These are phyloP conservation scores for Quercus glauca DNA, from an alignment of 306 rosid species.

Conservation along the genomic window DNA sequence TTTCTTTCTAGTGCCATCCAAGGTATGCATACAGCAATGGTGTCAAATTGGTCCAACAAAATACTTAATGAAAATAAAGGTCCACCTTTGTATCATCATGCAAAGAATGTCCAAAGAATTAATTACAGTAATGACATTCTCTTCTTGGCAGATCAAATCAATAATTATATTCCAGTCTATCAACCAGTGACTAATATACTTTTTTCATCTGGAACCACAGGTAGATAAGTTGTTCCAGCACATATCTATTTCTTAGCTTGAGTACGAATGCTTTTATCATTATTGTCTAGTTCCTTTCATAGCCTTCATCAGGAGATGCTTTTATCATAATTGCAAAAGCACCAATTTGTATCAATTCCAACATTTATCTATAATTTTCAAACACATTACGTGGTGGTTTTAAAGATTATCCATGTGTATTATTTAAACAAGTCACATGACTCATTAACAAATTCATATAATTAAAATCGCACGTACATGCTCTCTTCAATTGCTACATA, in stretches of 20 bases:
- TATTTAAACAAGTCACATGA: too few species aligned
- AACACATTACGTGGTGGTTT: too few species aligned
- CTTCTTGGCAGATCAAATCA: conserved; percentile 49
- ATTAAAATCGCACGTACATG: too few species aligned
- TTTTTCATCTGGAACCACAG: conserved; percentile 94
- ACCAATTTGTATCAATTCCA: too few species aligned
- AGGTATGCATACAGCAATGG: conserved; percentile 38
- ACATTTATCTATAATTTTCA: too few species aligned
- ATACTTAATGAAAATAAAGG: not conserved
- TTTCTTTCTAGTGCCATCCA: conserved; percentile 55
- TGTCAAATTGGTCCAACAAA: not conserved
- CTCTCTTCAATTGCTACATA: not conserved
- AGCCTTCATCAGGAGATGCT: conserved; percentile 50
- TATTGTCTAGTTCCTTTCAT: conserved; percentile 19
- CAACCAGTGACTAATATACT: conserved; percentile 72
- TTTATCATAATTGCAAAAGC: too few species aligned
- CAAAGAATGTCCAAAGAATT: not conserved
- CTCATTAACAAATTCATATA: too few species aligned
- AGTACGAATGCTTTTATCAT: not conserved
- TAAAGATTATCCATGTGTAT: too few species aligned
- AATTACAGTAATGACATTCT: conserved; percentile 16
- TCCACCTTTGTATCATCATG: not conserved
- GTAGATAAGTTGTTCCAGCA: conserved; percentile 32
- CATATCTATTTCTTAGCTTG: not conserved
- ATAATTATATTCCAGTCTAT: conserved; percentile 45